phyloP scores from a whole-genome alignment of 2,329 filamentous ascomycete species.

The Nemania abortiva region DNA sequence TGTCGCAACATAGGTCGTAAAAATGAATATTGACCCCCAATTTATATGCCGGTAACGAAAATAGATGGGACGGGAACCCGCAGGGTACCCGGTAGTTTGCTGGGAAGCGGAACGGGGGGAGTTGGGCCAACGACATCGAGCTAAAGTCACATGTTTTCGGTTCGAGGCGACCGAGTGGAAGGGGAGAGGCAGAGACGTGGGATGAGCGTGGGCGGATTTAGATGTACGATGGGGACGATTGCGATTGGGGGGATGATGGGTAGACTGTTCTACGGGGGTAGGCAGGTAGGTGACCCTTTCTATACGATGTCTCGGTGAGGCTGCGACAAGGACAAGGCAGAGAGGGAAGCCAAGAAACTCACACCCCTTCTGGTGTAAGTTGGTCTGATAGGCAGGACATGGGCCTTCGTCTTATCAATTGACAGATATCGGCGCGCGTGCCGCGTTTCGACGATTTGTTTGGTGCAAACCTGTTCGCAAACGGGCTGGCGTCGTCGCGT shows the following conservation, averaged over 20 bases:
- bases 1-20: neutral
- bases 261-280: neutral
- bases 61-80: constrained; percentile 31
- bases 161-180: constrained; percentile 29
- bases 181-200: constrained; percentile 18
- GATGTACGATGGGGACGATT: constrained; percentile 7
- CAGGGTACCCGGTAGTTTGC: constrained; percentile 33
- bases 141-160: constrained; percentile 40
- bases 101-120: constrained; percentile 6
- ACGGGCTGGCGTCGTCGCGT: constrained; percentile 9
- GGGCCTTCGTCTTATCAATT: constrained; percentile 30
- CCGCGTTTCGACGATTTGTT: constrained; percentile 33
- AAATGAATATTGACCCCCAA: constrained; percentile 11
- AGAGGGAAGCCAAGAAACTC: constrained; percentile 40
- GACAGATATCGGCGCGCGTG: constrained; percentile 29
- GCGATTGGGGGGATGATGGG: neutral
- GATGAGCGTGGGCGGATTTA: constrained; percentile 10
- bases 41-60: constrained; percentile 30
- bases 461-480: constrained; percentile 25
- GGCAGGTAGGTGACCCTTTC: constrained; percentile 18
- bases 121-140: constrained; percentile 37
- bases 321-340: constrained; percentile 38
- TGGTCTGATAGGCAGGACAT: constrained; percentile 2
- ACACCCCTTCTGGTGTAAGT: neutral
- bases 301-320: constrained; percentile 41